Base-by-base conservation (phyloP, 768 basidiomycete genomes). In the Lactarius trivialis region DNA sequence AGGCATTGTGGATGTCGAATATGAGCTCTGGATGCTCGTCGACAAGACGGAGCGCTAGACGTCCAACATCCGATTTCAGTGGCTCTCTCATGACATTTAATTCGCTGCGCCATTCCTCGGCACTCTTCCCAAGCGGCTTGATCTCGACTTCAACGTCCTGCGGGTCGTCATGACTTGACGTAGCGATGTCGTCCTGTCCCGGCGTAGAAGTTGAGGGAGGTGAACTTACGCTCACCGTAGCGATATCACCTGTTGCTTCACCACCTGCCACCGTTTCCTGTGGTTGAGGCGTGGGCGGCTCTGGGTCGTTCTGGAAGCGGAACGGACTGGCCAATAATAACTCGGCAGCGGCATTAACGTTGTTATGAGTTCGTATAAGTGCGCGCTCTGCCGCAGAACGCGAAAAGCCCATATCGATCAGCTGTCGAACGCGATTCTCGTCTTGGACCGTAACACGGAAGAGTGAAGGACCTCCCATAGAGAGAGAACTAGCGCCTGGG, bases 341-440 rank as follows among this genome's bases (percentile, higher is more conserved):
- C 67, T 98, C 95, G 0, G 96, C 88, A 4, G 97, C 97, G 5
- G 89, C 85, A 49, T 80, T 85, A 69, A 97, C 79, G 69, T 97
- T 94, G 73, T 98, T 98, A 65, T 88, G 84, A 4, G 88, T 85
- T 12, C 95, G 89, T 21, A 80, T 73, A 41, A 99, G 77, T 4
- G 96, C 96, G 56, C 86, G 82, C 70, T 91, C 89, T 2, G 87
- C 92, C 14, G 91, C 91, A 45, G 84, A 81, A n/a, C 93, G 85
- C 37, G 89, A 85, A 78, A 98, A 99, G 51, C 97, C 97, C 97
- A 99, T 98, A 69, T 98, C 97, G 11, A 84, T 87, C 58, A 98
- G 78, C 68, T 93, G 89, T 55, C 83, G 82, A 57, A 98, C 84
- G 37, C 88, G 83, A 51, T 79, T 80, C 71, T 94, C 92, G 71